Evolutionary conservation across 306 rosid genomes (phyloP).

Genomic region (Fragaria nilgerrensis): DNA sequence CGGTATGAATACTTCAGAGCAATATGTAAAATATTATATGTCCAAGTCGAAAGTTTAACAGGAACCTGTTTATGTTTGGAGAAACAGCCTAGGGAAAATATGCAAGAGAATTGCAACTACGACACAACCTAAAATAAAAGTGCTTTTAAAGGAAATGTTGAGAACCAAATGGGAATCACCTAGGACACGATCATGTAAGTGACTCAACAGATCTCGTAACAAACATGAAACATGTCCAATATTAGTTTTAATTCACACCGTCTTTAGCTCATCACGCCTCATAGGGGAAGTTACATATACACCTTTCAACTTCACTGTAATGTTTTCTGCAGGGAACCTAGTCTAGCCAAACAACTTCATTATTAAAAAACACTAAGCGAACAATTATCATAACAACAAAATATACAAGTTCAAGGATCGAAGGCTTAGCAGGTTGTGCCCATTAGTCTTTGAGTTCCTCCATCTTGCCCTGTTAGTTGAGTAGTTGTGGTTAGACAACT

Average conservation of each 20-base stretch:
- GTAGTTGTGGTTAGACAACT: constrained; percentile 1
- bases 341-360: neutral
- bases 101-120: too few relatives aligned
- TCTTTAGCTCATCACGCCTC: neutral
- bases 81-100: too few relatives aligned
- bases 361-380: neutral
- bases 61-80: too few relatives aligned
- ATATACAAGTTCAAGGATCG: neutral
- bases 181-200: neutral
- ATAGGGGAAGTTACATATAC: neutral
- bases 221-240: neutral
- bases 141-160: neutral
- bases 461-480: constrained; percentile 71
- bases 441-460: constrained; percentile 63
- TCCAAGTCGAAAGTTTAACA: too few relatives aligned
- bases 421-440: neutral
- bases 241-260: neutral
- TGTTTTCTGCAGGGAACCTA: neutral
- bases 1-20: too few relatives aligned
- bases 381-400: neutral
- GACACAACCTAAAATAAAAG: too few relatives aligned
- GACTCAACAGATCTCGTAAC: neutral
- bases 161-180: neutral
- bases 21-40: too few relatives aligned
- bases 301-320: neutral